Base-by-base conservation (phyloP, 352 stramenopile genomes). In the Phytophthora sp. region DNA sequence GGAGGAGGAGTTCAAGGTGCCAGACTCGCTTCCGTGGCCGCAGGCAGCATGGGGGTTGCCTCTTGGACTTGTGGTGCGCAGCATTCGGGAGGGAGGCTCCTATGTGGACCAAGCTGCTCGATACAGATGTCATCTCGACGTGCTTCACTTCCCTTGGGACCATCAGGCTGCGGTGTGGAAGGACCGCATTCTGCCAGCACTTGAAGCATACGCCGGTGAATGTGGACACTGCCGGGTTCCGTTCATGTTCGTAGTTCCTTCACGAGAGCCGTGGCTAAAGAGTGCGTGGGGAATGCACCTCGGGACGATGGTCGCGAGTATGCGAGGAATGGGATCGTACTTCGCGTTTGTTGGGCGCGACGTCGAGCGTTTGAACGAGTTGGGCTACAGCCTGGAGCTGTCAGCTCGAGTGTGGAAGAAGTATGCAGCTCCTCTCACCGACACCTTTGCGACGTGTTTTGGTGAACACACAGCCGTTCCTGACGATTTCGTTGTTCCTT, bases 401-500 rank as follows among this genome's bases (percentile, higher is more conserved):
- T 13, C 9, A 2, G 6, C 15, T 21, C 8, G 12, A 31, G 45
- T n/a, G 20, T 53, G 45, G 45, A 17, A 26, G 9, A 51, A 51
- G 42, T n/a, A 3, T 9, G 43, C 37, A 5, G n/a, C n/a, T 37
- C 27, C 44, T 24, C 38, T 52, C 26, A 3, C 38, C 11, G 28
- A 18, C 0, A 53, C 30, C 1, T 39, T 39, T 11, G 10, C 2
- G 10, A 11, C 26, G 15, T 6, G 13, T 17, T 39, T 30, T 27
- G 28, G 44, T 11, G 18, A n/a, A n/a, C n/a, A 53, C 17, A 17
- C n/a, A 5, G 27, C 27, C 1, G 27, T 53, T 24, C 28, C 87
- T n/a, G 82, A 95, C 54, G 82, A 89, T 15, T 98, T 97, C 67
- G 78, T 89, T 30, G 87, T 98, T 1, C 91, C 93, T 4, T 55